Evolutionary conservation across 441 rosid genomes (phyloP).

Genomic region (Manihot esculenta): DNA sequence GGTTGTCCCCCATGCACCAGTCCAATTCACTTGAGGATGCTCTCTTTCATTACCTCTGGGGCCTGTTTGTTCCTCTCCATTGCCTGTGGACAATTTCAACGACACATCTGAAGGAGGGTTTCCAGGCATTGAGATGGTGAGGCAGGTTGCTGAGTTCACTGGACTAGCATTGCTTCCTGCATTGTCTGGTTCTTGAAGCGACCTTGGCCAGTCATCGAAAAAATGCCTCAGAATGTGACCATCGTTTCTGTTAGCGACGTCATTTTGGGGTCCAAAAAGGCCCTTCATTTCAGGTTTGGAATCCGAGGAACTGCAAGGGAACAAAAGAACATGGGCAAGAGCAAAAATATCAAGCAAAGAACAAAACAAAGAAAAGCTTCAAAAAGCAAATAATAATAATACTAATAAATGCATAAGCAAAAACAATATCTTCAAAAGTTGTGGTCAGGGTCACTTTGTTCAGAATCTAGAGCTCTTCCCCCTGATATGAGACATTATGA

Average conservation of each 20-base stretch:
- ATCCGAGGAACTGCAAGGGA: conserved; percentile 34
- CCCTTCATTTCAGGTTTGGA: conserved; percentile 40
- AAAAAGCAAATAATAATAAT: neutral
- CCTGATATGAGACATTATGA: conserved; percentile 45
- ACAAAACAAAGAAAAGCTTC: neutral
- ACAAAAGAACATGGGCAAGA: neutral
- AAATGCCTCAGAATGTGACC: conserved; percentile 74
- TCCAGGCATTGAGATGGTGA: conserved; percentile 73
- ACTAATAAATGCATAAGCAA: conserved; percentile 14
- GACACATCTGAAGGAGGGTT: conserved; percentile 72
- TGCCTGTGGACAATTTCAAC: conserved; percentile 68
- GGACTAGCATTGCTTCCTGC: conserved; percentile 34
- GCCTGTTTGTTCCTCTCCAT: conserved; percentile 40
- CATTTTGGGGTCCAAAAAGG: conserved; percentile 44
- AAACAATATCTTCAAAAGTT: conserved; percentile 21
- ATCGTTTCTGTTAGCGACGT: conserved; percentile 39
- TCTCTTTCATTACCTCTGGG: conserved; percentile 36
- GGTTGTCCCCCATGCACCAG: conserved; percentile 51
- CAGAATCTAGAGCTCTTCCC: conserved; percentile 46
- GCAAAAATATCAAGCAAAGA: neutral
- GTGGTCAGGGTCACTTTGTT: conserved; percentile 53
- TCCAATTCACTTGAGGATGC: conserved; percentile 56
- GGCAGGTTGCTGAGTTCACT: conserved; percentile 43
- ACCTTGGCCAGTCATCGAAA: conserved; percentile 90
- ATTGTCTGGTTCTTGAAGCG: conserved; percentile 47